Percentiles rank a stretch among this genome's conserved stretches.
Evolutionary conservation across 306 rosid species (phyloP).

Genomic region (Quercus cerris): DNA sequence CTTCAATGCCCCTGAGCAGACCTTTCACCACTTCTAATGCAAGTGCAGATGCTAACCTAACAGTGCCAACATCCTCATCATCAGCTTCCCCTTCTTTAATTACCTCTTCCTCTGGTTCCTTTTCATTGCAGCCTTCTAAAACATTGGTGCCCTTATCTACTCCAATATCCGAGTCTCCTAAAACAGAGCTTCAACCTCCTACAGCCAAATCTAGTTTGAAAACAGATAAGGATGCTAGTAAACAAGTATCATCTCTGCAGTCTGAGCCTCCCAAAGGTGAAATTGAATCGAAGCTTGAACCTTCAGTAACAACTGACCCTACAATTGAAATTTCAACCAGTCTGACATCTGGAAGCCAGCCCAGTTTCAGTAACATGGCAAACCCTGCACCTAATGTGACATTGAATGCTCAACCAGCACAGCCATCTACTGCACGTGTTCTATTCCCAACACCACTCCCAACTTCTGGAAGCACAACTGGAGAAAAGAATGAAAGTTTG

Average conservation of each 20-base stretch:
- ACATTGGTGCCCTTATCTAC: constrained; percentile 12
- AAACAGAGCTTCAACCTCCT: constrained; percentile 34
- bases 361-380: constrained; percentile 14
- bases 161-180: constrained; percentile 31
- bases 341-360: constrained; percentile 23
- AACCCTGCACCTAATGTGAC: constrained; percentile 25
- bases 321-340: constrained; percentile 13
- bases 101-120: constrained; percentile 13
- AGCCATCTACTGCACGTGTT: constrained; percentile 40
- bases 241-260: constrained; percentile 24
- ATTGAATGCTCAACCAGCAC: constrained; percentile 36
- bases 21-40: constrained; percentile 27
- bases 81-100: constrained; percentile 28
- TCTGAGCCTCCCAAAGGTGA: constrained; percentile 29
- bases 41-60: constrained; percentile 25
- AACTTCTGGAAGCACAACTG: constrained; percentile 34
- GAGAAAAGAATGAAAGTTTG: constrained; percentile 36
- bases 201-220: constrained; percentile 15
- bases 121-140: constrained; percentile 33
- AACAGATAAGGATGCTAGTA: constrained; percentile 34
- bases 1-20: constrained; percentile 30
- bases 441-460: constrained; percentile 37
- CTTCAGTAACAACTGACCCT: constrained; percentile 28
- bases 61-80: constrained; percentile 31
- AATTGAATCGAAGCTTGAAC: constrained; percentile 35